These are phyloP conservation scores for Naganishia albida DNA, from an alignment of 1,284 basidiomycete genomes.

Conservation along the genomic window DNA sequence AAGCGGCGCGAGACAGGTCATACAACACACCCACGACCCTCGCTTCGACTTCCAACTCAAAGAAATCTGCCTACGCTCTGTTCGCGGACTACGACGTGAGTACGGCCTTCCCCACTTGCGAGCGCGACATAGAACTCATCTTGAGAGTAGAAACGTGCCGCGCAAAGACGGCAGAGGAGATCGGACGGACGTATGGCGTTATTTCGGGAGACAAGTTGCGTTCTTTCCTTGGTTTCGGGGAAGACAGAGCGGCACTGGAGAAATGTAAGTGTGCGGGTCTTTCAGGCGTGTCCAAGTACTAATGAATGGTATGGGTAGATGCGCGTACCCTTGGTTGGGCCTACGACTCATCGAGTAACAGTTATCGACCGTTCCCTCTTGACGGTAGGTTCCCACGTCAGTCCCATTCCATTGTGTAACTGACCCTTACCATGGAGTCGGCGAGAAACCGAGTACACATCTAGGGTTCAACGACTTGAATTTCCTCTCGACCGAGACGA, in stretches of 20 bases:
- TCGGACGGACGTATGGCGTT: not conserved
- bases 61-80: not conserved
- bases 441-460: not conserved
- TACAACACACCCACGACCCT: slow-evolving; percentile 8
- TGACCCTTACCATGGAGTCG: not conserved
- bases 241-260: not conserved
- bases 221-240: not conserved
- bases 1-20: not conserved
- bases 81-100: not conserved
- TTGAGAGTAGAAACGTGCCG: not conserved
- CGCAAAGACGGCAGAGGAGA: not conserved
- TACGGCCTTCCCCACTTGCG: not conserved
- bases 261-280: not conserved
- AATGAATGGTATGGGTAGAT: not conserved
- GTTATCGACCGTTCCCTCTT: not conserved
- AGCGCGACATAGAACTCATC: not conserved
- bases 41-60: slow-evolving; percentile 17
- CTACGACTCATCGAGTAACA: not conserved
- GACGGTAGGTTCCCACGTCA: not conserved
- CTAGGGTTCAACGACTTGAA: slow-evolving; percentile 18
- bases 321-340: slow-evolving; percentile 1
- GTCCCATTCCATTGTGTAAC: not conserved
- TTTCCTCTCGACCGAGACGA: slow-evolving; percentile 1
- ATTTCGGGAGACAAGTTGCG: not conserved
- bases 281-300: not conserved